phyloP scores from a whole-genome alignment of 2,329 filamentous ascomycete genomes.

The Claviceps humidiphila region DNA sequence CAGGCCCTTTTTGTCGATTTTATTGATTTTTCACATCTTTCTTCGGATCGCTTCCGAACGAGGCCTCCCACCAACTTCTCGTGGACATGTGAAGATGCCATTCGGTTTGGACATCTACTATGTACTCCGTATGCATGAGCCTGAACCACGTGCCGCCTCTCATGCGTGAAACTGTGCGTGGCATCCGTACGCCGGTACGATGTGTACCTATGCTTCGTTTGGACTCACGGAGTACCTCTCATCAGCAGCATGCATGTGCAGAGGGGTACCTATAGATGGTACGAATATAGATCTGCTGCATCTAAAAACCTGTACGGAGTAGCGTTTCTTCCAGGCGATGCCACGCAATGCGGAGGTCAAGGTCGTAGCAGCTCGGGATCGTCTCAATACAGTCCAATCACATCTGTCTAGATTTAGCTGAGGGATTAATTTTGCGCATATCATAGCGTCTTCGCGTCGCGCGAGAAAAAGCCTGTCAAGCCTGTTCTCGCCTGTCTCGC shows the following conservation, averaged over 20 bases:
- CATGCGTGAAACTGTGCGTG: neutral
- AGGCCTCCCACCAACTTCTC: slow-evolving; percentile 3
- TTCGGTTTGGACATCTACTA: neutral
- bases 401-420: neutral
- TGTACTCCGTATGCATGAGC: neutral
- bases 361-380: neutral
- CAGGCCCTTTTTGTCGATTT: neutral
- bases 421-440: neutral
- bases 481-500: neutral
- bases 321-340: neutral
- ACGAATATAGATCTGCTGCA: neutral
- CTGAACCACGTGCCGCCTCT: neutral
- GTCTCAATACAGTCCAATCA: neutral
- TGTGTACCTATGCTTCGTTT: neutral
- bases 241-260: too few relatives aligned
- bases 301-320: neutral
- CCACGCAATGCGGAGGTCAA: neutral
- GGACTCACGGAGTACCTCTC: neutral
- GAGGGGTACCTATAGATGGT: neutral
- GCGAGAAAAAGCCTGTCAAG: neutral
- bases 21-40: neutral
- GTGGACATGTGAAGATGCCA: neutral
- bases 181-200: neutral
- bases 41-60: slow-evolving; percentile 7
- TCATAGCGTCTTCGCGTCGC: neutral